Evolutionary conservation across 768 basidiomycete genomes (phyloP).

Genomic region (Mycena galericulata): DNA sequence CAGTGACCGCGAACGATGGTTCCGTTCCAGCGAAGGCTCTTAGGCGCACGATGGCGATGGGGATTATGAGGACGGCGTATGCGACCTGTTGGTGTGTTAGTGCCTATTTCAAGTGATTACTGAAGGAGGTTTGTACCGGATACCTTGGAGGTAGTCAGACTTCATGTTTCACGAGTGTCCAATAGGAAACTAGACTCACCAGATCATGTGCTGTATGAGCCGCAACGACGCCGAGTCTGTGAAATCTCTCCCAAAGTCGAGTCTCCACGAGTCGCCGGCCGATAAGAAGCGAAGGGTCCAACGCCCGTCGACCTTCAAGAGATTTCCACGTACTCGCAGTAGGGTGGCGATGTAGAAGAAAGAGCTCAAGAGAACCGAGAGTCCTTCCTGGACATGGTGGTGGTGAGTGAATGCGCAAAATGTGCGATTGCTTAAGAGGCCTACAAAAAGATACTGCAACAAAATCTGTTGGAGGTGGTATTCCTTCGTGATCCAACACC

Average conservation of each 20-base stretch:
- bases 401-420: too few relatives aligned
- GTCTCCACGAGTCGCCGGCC: constrained; percentile 30
- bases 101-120: not conserved
- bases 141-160: not conserved
- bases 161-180: not conserved
- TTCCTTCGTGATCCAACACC: not conserved
- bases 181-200: constrained; percentile 28
- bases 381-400: not conserved
- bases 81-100: constrained; percentile 16
- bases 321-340: constrained; percentile 31
- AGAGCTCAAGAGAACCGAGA: not conserved
- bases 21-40: constrained; percentile 16
- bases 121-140: not conserved
- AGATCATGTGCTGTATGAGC: constrained; percentile 36
- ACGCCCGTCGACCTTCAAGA: constrained; percentile 28
- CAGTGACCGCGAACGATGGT: constrained; percentile 25
- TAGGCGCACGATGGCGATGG: constrained; percentile 25
- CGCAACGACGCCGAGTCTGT: constrained; percentile 32
- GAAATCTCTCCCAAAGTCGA: constrained; percentile 35
- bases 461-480: not conserved
- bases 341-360: not conserved
- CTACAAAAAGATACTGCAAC: not conserved
- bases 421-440: not conserved
- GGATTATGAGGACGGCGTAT: constrained; percentile 27
- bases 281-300: constrained; percentile 33